Evolutionary conservation across 78 protist genomes (phyloP).

Genomic region (Planoprotostelium fungivorum): DNA sequence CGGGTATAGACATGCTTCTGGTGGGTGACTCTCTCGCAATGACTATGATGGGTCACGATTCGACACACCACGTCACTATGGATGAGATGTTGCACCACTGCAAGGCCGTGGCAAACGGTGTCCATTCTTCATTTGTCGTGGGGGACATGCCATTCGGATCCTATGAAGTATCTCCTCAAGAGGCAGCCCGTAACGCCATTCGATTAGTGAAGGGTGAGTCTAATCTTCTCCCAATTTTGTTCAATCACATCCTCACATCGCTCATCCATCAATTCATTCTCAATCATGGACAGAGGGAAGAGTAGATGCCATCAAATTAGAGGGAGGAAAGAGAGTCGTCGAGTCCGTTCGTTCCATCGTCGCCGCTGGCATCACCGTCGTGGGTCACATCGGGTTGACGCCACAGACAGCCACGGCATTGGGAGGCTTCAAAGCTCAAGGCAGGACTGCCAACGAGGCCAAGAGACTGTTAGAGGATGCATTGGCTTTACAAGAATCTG

Average conservation of each 20-base stretch:
- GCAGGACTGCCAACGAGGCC: constrained; percentile 52
- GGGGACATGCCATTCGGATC: constrained; percentile 95
- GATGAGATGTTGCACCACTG: constrained; percentile 85
- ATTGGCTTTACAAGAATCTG: constrained; percentile 82
- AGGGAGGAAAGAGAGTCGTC: constrained; percentile 74
- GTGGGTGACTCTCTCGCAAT: constrained; percentile 88
- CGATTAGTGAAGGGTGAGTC: constrained; percentile 69
- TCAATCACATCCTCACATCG: not conserved
- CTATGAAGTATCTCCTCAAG: constrained; percentile 46
- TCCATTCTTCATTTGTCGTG: constrained; percentile 54
- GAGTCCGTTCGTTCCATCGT: constrained; percentile 40
- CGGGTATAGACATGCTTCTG: constrained; percentile 48
- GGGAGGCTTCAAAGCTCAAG: constrained; percentile 89
- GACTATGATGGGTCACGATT: constrained; percentile 82
- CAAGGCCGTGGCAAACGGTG: constrained; percentile 72
- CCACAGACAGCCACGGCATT: constrained; percentile 79
- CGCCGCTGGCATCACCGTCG: constrained; percentile 82
- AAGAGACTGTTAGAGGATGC: constrained; percentile 80
- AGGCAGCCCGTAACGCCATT: constrained; percentile 79
- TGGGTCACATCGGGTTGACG: constrained; percentile 92
- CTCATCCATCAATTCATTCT: not conserved
- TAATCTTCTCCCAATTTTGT: not conserved
- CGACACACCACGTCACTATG: constrained; percentile 79
- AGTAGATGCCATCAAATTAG: constrained; percentile 86
- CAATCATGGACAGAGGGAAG: constrained; percentile 40